Evolutionary conservation across 2,329 filamentous ascomycete species (phyloP), one percentile per base, ranked within the genome.

Genomic region (Colletotrichum horii): DNA sequence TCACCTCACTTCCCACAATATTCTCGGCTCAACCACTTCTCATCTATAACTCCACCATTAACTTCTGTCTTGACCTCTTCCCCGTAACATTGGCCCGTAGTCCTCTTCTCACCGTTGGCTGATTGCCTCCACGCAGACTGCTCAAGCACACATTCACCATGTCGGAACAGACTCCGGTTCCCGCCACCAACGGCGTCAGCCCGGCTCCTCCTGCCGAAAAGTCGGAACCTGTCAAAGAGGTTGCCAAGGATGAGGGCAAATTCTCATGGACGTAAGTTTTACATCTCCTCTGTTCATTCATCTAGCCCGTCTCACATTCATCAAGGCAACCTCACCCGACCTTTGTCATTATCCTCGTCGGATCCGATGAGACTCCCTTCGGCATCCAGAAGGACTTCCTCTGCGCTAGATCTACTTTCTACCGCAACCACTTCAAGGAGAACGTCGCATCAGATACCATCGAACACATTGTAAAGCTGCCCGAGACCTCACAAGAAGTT

Each of bases 311-410:
- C 76, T 79, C 34, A 82, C 56, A 30, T 32, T n/a, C 43, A 6
- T 16, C 4, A 75, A 91, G 90, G 2, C 83, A 91, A 62, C 88
- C 90, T 2, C 90, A 92, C 78, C 87, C 89, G 1, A 85, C 87
- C 11, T 91, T 92, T 77, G 88, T 90, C 58, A 88, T 92, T 22
- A 81, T 91, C 61, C 81, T 91, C 2, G 87, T 91, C 32, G 90
- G 91, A 1, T 82, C 85, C 4, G 85, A 90, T 0, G 87, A 90
- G 79, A 81, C 81, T 16, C 89, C 90, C 1, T 92, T 91, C 78
- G 89, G 88, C 14, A 87, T 92, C 15, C 91, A 92, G 76, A 91
- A 90, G 75, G 88, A 92, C 80, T 91, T 91, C 71, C 83, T 92
- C 28, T 90, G 88, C 76, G 84, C 87, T 34, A 88, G 88, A 77